Base-by-base conservation (phyloP, 2,329 filamentous ascomycete genomes). In the Phyllosticta citribraziliensis region DNA sequence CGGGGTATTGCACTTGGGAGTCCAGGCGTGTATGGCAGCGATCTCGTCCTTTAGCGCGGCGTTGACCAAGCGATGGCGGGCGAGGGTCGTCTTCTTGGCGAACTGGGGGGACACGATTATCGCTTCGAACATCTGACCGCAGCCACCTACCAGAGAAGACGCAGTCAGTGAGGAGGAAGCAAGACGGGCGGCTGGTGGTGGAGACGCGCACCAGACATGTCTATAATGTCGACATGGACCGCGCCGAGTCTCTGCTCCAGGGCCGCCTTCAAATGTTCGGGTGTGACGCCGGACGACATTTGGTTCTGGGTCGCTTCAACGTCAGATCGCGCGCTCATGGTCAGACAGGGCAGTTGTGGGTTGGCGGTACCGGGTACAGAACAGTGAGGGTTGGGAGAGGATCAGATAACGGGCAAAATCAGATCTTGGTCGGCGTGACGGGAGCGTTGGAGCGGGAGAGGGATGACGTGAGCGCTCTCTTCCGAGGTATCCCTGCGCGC, bases 1-100 rank as follows among this genome's bases (percentile, higher is more conserved):
- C 0, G 90, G 89, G 9, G 92, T 97, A 78, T 91, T 88, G 74
- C 92, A 96, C 76, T 91, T 95, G 27, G 91, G 90, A 61, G 90
- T 95, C 92, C 92, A 97, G 50, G 92, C 92, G 78, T 97, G 92
- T 68, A 97, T 96, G 65, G 83, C 84, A 17, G 89, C 89, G 72
- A 97, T 96, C 77, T 97, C 91, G 55, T 87, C 83, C 78, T 91
- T 93, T 68, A 97, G 80, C 5, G 86, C 85, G 17, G 82, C 82
- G 75, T 97, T 96, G 67, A 96, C 91, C 64, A 95, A 81, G 52
- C 92, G 86, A 75, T 96, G 90, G 62, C 92, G 84, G 72, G 91
- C 91, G 62, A 97, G 84, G 58, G 89, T 89, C 66, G 71, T 83
- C 79, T 81, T 80, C 70, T 79, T 79, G 25, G 72, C 71, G 65